Base-by-base conservation (phyloP, 78 protist genomes). In the Dictyostelium discoideum region DNA sequence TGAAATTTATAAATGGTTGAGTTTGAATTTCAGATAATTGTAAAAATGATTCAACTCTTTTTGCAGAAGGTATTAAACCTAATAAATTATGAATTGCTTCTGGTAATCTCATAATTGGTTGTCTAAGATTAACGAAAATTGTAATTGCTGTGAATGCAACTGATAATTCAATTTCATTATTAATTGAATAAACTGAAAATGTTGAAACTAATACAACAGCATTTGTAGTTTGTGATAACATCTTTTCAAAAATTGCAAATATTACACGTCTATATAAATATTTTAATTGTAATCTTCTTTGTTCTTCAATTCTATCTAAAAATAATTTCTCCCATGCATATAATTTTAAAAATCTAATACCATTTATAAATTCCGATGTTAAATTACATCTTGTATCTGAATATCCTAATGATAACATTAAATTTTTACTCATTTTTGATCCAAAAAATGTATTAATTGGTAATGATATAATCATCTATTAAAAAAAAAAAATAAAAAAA, bases 261-360 rank as follows among this genome's bases (percentile, higher is more conserved):
- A 88, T 3, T 10, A 50, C n/a, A 13, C 80, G 50, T 8, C 29
- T 42, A 5, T 32, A 32, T 10, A 67, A 20, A 9, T n/a, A 65
- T 7, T 60, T 10, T n/a, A 88, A 14, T 65, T 88, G 87, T 11
- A 16, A 22, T 5, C 6, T 24, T 20, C 93, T 20, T n/a, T 74
- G 24, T 13, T 24, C 24, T 24, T 81, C 24, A 26, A 88, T 80
- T 29, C 69, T 32, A 67, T 88, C 82, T 11, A 80, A 44, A 65
- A 88, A 88, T 22, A 50, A 37, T 29, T 81, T 84, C 20, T 88
- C 93, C 93, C 93, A 88, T 60, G 85, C 86, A 88, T 88, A 88
- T 11, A 67, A 16, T 67, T 88, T 88, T 13, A 88, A 42, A 46
- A 88, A 81, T 80, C 86, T 57, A 29, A 88, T 80, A 1, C 93